Conservation (phyloP, 257 asterid genomes). For the Leonotis leonurus region DNA sequence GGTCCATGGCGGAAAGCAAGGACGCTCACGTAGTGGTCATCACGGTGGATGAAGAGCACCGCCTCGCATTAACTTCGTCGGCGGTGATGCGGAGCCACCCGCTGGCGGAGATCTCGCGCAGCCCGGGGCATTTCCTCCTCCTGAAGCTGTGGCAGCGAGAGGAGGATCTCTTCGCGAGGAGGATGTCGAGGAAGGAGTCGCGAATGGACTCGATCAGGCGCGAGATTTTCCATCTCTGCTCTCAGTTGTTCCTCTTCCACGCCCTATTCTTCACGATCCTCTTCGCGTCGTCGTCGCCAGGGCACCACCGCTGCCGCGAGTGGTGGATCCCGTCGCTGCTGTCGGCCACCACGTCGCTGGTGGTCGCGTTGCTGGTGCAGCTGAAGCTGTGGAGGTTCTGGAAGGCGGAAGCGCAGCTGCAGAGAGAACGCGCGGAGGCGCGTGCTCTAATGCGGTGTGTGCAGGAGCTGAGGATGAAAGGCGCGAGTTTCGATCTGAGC, state of each 20-base stretch:
- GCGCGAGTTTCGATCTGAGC: conserved; percentile 69
- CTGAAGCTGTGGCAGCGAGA: conserved; percentile 94
- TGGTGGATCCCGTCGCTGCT: conserved; percentile 83
- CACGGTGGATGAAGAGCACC: conserved; percentile 63
- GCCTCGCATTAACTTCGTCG: conserved; percentile 26
- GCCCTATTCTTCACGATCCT: conserved; percentile 55
- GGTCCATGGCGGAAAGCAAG: conserved; percentile 53
- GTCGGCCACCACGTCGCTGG: conserved; percentile 38
- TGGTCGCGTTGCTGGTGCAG: conserved; percentile 51
- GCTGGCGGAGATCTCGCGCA: conserved; percentile 70
- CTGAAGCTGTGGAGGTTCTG: conserved; percentile 66
- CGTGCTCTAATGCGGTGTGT: conserved; percentile 63
- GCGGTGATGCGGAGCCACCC: conserved; percentile 67
- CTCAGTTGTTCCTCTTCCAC: conserved; percentile 67
- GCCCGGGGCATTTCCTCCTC: conserved; percentile 91
- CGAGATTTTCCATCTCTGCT: conserved; percentile 76
- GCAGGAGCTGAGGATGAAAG: conserved; percentile 95
- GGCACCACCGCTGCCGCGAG: conserved; percentile 26
- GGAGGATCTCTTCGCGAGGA: conserved; percentile 53
- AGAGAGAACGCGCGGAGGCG: conserved; percentile 61
- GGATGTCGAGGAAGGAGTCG: conserved; percentile 53
- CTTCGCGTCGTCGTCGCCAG: conserved; percentile 34
- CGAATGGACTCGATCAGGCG: conserved; percentile 45
- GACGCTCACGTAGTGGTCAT: conserved; percentile 66
- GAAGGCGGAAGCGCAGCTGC: conserved; percentile 62